A percentile compares a stretch with the other conserved stretches of the same genome.
These are phyloP conservation scores for Cladosporium sp. DNA, from an alignment of 2,329 filamentous ascomycete species.

Conservation along the genomic window DNA sequence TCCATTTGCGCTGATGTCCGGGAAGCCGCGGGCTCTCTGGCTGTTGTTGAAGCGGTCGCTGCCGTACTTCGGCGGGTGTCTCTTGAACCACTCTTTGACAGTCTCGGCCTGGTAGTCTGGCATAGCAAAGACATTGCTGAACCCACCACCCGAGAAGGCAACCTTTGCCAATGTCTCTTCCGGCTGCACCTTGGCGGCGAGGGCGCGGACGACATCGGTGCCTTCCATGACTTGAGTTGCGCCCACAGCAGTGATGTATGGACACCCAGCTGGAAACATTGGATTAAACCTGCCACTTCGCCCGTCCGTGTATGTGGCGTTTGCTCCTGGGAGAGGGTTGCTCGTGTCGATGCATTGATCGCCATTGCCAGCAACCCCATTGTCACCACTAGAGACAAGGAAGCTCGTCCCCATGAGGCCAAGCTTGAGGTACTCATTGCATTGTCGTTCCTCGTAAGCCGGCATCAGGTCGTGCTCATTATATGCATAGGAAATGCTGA, in stretches of 20 bases:
- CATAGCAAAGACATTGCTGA: slow-evolving; percentile 51
- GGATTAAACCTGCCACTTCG: slow-evolving; percentile 46
- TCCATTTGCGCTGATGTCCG: slow-evolving; percentile 42
- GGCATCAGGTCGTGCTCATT: slow-evolving; percentile 53
- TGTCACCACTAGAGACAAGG: slow-evolving; percentile 54
- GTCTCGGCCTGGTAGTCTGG: slow-evolving; percentile 50
- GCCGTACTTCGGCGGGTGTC: slow-evolving; percentile 45
- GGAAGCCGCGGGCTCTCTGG: slow-evolving; percentile 47
- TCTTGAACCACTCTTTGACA: slow-evolving; percentile 43
- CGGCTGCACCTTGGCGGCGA: slow-evolving; percentile 31
- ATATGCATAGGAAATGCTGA: slow-evolving; percentile 56
- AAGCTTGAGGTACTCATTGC: slow-evolving; percentile 59
- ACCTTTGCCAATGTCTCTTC: slow-evolving; percentile 50
- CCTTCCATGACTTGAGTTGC: slow-evolving; percentile 49
- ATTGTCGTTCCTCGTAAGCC: slow-evolving; percentile 54
- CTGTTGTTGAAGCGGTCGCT: slow-evolving; percentile 50
- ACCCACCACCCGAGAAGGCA: slow-evolving; percentile 50
- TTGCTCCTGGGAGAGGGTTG: slow-evolving; percentile 17
- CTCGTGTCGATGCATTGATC: slow-evolving; percentile 44
- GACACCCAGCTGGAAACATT: slow-evolving; percentile 50
- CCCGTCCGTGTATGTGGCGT: slow-evolving; percentile 31
- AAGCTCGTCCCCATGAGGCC: slow-evolving; percentile 55
- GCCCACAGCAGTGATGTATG: slow-evolving; percentile 54
- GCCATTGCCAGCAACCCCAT: slow-evolving; percentile 36
- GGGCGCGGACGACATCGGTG: slow-evolving; percentile 39